Evolutionary conservation across 2,329 filamentous ascomycete species (phyloP).

Genomic region (Trichoderma lentiforme): DNA sequence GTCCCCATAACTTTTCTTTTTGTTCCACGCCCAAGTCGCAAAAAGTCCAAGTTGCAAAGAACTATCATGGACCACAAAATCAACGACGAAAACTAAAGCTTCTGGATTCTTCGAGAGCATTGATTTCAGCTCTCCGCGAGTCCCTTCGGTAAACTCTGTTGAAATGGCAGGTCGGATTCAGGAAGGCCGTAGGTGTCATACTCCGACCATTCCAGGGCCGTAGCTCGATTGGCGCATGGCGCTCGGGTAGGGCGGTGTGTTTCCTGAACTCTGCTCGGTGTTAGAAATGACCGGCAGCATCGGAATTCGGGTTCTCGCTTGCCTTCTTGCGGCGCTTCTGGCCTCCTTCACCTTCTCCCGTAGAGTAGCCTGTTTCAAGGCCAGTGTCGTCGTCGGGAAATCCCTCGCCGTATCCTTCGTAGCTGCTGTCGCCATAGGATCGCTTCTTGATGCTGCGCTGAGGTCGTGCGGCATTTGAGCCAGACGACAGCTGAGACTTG

Average conservation of each 20-base stretch:
- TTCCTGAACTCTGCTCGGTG: slow-evolving; percentile 44
- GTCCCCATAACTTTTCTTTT: slow-evolving; percentile 9
- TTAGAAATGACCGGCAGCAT: slow-evolving; percentile 21
- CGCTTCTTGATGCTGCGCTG: slow-evolving; percentile 69
- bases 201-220: slow-evolving; percentile 57
- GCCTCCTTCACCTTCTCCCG: slow-evolving; percentile 66
- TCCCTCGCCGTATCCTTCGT: slow-evolving; percentile 70
- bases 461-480: slow-evolving; percentile 52
- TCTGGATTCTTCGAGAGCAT: background rate
- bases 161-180: background rate
- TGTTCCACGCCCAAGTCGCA: slow-evolving; percentile 18
- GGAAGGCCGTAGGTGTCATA: slow-evolving; percentile 35
- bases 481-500: slow-evolving; percentile 38
- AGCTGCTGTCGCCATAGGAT: slow-evolving; percentile 71
- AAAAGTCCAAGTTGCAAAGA: slow-evolving; percentile 8
- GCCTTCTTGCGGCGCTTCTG: slow-evolving; percentile 67
- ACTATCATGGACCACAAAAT: slow-evolving; percentile 20
- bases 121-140: background rate
- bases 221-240: slow-evolving; percentile 52
- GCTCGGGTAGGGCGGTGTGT: slow-evolving; percentile 41
- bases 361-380: slow-evolving; percentile 62
- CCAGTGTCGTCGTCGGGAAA: slow-evolving; percentile 64
- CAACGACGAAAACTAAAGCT: background rate
- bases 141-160: background rate
- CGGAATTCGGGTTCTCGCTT: slow-evolving; percentile 20